phyloP scores from a whole-genome alignment of 257 asterid species.

The Paraleonurus japonicus region DNA sequence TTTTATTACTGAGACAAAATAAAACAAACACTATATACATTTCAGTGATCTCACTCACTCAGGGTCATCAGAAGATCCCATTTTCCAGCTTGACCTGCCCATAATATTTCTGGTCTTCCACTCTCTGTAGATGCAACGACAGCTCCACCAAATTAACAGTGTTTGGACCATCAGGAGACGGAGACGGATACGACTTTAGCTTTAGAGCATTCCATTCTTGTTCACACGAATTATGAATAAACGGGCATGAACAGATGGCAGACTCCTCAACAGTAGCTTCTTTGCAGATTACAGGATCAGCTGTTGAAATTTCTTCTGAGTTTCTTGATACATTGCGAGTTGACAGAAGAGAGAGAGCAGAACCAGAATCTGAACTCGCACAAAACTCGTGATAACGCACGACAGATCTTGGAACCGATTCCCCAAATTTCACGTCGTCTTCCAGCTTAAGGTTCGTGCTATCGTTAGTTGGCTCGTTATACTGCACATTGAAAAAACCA shows the following conservation, averaged over 20 bases:
- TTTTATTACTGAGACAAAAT: too few relatives aligned
- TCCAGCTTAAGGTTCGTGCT: slow-evolving; percentile 24
- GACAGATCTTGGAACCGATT: slow-evolving; percentile 19
- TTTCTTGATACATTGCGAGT: slow-evolving; percentile 28
- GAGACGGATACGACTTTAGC: slow-evolving; percentile 7
- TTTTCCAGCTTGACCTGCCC: slow-evolving; percentile 47
- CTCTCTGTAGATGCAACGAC: slow-evolving; percentile 60
- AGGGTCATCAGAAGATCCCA: slow-evolving; percentile 21
- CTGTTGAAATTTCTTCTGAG: slow-evolving; percentile 25
- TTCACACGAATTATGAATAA: neutral
- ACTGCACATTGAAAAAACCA: slow-evolving; percentile 38
- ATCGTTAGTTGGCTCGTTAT: slow-evolving; percentile 23
- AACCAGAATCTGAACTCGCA: slow-evolving; percentile 32
- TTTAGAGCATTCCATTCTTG: slow-evolving; percentile 15
- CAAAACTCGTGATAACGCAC: slow-evolving; percentile 29
- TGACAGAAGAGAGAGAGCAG: slow-evolving; percentile 95
- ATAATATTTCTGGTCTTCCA: slow-evolving; percentile 49
- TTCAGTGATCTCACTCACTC: too few relatives aligned
- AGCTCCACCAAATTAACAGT: slow-evolving; percentile 52
- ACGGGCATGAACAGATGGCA: neutral
- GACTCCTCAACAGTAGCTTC: slow-evolving; percentile 25
- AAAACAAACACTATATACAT: too few relatives aligned
- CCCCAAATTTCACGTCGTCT: slow-evolving; percentile 16
- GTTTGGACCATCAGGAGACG: slow-evolving; percentile 27
- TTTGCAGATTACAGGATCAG: slow-evolving; percentile 19